Percentiles rank a stretch among this genome's conserved stretches.
These are phyloP conservation scores for Niveomyces coronatus DNA, from an alignment of 2,329 filamentous ascomycete genomes.

Conservation along the genomic window DNA sequence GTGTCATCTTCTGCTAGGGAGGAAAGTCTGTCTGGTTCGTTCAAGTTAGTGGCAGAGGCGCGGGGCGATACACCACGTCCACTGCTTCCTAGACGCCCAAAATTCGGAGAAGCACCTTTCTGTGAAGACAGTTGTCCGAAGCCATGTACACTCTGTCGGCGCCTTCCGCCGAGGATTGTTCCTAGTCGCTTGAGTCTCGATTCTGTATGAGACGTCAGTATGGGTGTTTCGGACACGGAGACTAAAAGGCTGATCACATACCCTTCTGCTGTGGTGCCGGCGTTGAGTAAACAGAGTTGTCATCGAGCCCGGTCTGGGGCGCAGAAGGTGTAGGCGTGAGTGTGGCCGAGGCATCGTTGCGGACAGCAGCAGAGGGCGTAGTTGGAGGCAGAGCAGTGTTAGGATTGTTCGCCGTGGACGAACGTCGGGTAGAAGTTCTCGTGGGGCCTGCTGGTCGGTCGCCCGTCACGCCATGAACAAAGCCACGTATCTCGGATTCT, in stretches of 20 bases:
- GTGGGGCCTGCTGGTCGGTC: slow-evolving; percentile 24
- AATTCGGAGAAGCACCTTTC: slow-evolving; percentile 39
- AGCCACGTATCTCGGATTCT: slow-evolving; percentile 73
- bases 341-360: slow-evolving; percentile 5
- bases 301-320: slow-evolving; percentile 16
- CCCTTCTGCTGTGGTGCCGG: slow-evolving; percentile 5
- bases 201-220: slow-evolving; percentile 28
- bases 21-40: slow-evolving; percentile 43
- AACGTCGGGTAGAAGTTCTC: slow-evolving; percentile 31
- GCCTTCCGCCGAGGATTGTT: slow-evolving; percentile 53
- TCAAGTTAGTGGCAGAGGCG: slow-evolving; percentile 48
- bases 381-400: slow-evolving; percentile 1
- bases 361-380: neutral
- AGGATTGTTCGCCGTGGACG: slow-evolving; percentile 22
- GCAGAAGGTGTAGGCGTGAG: slow-evolving; percentile 6
- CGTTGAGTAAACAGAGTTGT: slow-evolving; percentile 20
- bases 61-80: slow-evolving; percentile 45
- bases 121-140: slow-evolving; percentile 47
- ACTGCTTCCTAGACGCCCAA: slow-evolving; percentile 55
- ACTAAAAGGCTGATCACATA: slow-evolving; percentile 2
- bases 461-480: slow-evolving; percentile 36
- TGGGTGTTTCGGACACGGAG: neutral
- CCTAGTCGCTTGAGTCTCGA: slow-evolving; percentile 54
- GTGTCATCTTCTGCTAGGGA: slow-evolving; percentile 46
- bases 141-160: slow-evolving; percentile 56